Base-by-base conservation (phyloP, 495 filamentous ascomycete genomes). In the Usnea hakonensis region DNA sequence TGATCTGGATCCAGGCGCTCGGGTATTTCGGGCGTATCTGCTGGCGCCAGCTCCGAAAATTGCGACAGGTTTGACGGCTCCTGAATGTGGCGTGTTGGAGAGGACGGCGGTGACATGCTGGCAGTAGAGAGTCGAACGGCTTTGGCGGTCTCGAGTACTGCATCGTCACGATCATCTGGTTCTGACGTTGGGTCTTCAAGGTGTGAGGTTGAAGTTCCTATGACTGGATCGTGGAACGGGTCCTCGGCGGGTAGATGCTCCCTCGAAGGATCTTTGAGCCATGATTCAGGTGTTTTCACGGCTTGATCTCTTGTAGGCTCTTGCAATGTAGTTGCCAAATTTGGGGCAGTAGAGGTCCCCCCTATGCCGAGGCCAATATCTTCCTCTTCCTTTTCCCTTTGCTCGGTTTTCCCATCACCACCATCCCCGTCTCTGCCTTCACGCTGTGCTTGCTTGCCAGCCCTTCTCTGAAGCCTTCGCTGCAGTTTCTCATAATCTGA, bases 401-500 rank as follows among this genome's bases (percentile, higher is more conserved):
- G 38, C 33, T 56, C 59, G 13, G 48, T 9, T 19, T 21, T 26
- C 35, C 10, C 40, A 17, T 61, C 62, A 38, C 75, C 74, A 13
- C 69, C 69, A 11, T 64, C 76, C 57, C 78, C 77, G 21, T 68
- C 75, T 16, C 64, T 71, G 63, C 68, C 77, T 58, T 68, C 55
- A 36, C 43, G 55, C 21, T 59, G 60, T 56, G 58, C 46, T 64
- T 92, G 88, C 61, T 86, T 87, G 69, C 91, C 89, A 43, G 84
- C 84, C 57, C 80, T 82, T 46, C 85, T 79, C 61, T 87, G 81
- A 46, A 96, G 75, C 58, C 81, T 85, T 63, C 85, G 81, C 61
- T 89, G 81, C 30, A 88, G 71, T 62, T 77, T 86, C 64, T 92
- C 87, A 61, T 87, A 84, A 30, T 95, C 88, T 46, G 82, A 79